Conservation (phyloP, 2,329 filamentous ascomycete species). For the Ceratocystis colombiana region DNA sequence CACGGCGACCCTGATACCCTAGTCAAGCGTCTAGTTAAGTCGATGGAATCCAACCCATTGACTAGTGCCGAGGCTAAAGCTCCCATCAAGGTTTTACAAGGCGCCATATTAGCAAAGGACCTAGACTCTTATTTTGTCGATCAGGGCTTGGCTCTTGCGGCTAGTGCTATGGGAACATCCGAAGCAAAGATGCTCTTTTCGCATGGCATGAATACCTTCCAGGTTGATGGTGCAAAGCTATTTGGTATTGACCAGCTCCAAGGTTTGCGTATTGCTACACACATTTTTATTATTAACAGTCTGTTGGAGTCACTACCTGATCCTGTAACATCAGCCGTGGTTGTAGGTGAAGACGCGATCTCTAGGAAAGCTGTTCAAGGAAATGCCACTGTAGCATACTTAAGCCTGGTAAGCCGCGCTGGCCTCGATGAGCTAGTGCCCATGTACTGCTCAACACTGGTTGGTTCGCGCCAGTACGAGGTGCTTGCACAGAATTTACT, state of each 20-base stretch:
- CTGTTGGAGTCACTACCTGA: constrained; percentile 50
- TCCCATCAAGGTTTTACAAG: constrained; percentile 66
- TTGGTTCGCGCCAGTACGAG: constrained; percentile 52
- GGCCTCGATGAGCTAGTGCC: constrained; percentile 71
- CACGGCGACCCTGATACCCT: constrained; percentile 47
- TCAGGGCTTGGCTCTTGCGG: constrained; percentile 45
- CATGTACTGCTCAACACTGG: constrained; percentile 74
- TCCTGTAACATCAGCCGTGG: not conserved
- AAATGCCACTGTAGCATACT: constrained; percentile 70
- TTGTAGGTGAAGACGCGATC: not conserved
- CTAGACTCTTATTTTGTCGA: constrained; percentile 48
- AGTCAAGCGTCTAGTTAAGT: constrained; percentile 49
- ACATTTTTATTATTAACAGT: constrained; percentile 55
- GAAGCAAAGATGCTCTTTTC: constrained; percentile 27
- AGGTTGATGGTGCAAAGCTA: constrained; percentile 39
- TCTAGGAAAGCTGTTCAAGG: constrained; percentile 46
- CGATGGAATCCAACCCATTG: constrained; percentile 46
- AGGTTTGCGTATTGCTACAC: constrained; percentile 57
- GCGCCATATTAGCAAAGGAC: constrained; percentile 58
- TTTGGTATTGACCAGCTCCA: constrained; percentile 50
- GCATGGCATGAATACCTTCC: constrained; percentile 31
- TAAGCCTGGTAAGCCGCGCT: constrained; percentile 63
- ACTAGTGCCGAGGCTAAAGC: constrained; percentile 50
- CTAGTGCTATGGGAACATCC: constrained; percentile 32
- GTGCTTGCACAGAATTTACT: constrained; percentile 69